Base-by-base conservation (phyloP, 306 rosid species). In the Prunus fruticosa region DNA sequence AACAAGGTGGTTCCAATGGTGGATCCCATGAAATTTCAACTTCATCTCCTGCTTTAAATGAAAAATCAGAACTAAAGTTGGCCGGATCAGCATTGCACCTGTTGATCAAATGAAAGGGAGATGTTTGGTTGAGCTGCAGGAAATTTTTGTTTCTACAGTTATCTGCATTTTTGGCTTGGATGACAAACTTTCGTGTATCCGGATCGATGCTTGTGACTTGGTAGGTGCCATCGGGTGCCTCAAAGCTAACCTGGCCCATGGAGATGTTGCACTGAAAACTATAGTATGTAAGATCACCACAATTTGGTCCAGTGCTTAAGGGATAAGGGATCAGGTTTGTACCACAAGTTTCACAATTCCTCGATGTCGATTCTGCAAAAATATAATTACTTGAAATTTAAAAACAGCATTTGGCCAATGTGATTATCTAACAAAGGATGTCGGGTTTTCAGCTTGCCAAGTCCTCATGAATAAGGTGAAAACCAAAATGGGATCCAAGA, bases 321-420 rank as follows among this genome's bases (percentile, higher is more conserved):
- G 97, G 97, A 79, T 91, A 91, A 41, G 97, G 89, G 76, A 91
- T 74, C 64, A 87, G 74, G 73, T 89, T 89, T 84, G 94, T 89
- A 64, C 97, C 97, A 83, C 97, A 91, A 69, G 86, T 80, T 69
- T 81, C 89, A 75, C 97, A 91, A 63, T 46, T 82, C 50, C 88
- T 84, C 20, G 76, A 47, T 16, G 86, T 86, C 8, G 83, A 84
- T 75, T 87, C 97, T 88, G 93, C 86, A 78, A 22, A 79, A 71
- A 43, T 11, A 69, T 30, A 76, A 76, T 9, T 49, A 69, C 9
- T 57, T 13, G 15, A 30, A 58, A 73, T 66, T 68, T 38, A 83
- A 64, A 73, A 82, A 60, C 41, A 54, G 8, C 14, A n/a, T 30
- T 71, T 11, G 6, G 62, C 64, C 4, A 7, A 0, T 3, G 23